Evolutionary conservation across 257 asterid species (phyloP), one percentile per base, ranked within the genome.

Genomic region (Solanum chmielewskii): DNA sequence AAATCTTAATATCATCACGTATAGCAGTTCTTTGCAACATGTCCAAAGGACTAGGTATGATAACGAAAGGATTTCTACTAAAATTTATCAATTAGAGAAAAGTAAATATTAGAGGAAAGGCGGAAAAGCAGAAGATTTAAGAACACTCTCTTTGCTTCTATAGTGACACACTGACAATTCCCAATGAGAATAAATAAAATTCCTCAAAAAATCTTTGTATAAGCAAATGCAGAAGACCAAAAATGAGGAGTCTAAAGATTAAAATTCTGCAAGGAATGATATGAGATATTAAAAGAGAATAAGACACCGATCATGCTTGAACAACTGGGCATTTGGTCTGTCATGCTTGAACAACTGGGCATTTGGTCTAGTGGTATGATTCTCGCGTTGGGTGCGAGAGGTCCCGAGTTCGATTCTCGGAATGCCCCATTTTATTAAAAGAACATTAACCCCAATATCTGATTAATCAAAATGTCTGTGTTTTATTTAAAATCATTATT

Each of bases 301-400:
- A 15, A 52, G 23, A 15, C 60, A 15, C 23, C 23, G 21, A 15
- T 5, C 9, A 16, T 16, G 60, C 23, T 52, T 42, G 5, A 33
- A 33, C 35, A 33, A 33, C 35, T 33, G 35, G 35, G 5, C 35
- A 33, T 33, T 33, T 42, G 14, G 47, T 42, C 47, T 42, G 35
- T 33, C 35, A 33, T 33, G 35, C 35, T 33, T 33, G 35, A 33
- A 33, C 35, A 33, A 33, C 35, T 33, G 35, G 35, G 35, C 35
- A 33, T 33, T 42, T 42, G 47, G 47, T 42, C 47, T 42, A 42
- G 47, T 10, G 14, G 14, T 42, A 42, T 93, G 96, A 95, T 94
- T 94, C 98, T 92, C 91, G 93, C 95, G 95, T 90, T 74, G 94
- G 97, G 97, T 91, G 95, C 94, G 94, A 90, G 94, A 92, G 96